Conservation (phyloP, 345 rosid genomes). For the Salix dunnii region DNA sequence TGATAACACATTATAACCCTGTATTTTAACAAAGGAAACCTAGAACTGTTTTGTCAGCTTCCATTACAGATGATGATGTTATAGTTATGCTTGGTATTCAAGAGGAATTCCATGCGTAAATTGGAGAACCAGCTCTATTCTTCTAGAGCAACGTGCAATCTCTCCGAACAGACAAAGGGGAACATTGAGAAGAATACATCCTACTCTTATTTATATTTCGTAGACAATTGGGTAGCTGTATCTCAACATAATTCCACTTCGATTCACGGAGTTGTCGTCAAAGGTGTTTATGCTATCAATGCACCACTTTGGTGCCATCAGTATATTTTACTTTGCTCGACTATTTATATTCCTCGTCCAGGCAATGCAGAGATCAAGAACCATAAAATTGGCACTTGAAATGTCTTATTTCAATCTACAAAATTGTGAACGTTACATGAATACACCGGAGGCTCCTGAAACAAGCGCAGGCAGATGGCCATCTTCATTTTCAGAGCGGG, state of each 20-base stretch:
- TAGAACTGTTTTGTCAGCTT: too few species aligned
- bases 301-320: neutral
- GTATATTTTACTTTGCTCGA: neutral
- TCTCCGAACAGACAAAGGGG: neutral
- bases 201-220: neutral
- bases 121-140: too few species aligned
- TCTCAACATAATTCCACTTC: neutral
- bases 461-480: neutral
- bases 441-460: neutral
- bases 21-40: too few species aligned
- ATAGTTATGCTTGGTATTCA: too few species aligned
- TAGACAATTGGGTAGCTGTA: neutral
- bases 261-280: neutral
- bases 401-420: slow-evolving; percentile 10
- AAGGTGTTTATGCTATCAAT: neutral
- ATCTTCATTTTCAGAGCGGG: neutral
- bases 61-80: too few species aligned
- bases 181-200: neutral
- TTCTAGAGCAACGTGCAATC: neutral
- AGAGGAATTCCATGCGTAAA: too few species aligned
- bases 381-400: neutral
- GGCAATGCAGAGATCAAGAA: neutral
- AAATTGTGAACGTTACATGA: neutral
- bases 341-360: neutral
- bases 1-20: too few species aligned